Evolutionary conservation across 306 rosid species (phyloP), one percentile per base, ranked within the genome.

Genomic region (Carpinus viminea): DNA sequence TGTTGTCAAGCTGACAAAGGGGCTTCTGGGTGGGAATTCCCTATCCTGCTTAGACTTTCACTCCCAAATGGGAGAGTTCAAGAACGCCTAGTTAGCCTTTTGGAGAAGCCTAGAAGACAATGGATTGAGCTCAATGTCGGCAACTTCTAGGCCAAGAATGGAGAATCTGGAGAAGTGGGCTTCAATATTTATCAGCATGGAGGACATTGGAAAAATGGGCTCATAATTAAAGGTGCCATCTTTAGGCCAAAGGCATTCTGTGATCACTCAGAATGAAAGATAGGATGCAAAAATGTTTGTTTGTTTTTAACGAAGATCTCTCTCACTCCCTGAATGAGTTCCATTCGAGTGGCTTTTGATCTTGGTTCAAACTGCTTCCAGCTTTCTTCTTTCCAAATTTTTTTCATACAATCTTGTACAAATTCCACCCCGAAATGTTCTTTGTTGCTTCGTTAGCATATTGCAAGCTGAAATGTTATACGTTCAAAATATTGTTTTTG

Each of bases 1-100:
- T 48, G 7, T 26, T 28, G 53, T 80, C 8, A 80, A 55, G 74
- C 8, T 80, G 70, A 80, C 75, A 45, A 68, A 74, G 3, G 70
- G 6, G 79, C 71, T 47, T 80, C 1, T 57, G 83, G 83, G 43
- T 80, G 83, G 83, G 72, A 80, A 31, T 46, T 46, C 2, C 79
- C 34, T 2, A 1, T 31, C 3, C 43, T 16, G 12, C 78, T 79
- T 31, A 7, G 20, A n/a, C 52, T 81, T 54, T 26, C 50, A 11
- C 74, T 61, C 8, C 55, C 47, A 15, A 17, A 62, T 2, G n/a
- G 52, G 61, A 43, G 2, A 9, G 57, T 7, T 21, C 26, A 21
- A 4, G 72, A 17, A 9, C 70, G 75, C 17, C 34, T n/a, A 2
- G 74, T 72, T 38, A 31, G 56, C 36, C 43, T 81, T 4, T 54